phyloP scores from a whole-genome alignment of 164 flowering plant species.

The Tetrastigma voinierianum region DNA sequence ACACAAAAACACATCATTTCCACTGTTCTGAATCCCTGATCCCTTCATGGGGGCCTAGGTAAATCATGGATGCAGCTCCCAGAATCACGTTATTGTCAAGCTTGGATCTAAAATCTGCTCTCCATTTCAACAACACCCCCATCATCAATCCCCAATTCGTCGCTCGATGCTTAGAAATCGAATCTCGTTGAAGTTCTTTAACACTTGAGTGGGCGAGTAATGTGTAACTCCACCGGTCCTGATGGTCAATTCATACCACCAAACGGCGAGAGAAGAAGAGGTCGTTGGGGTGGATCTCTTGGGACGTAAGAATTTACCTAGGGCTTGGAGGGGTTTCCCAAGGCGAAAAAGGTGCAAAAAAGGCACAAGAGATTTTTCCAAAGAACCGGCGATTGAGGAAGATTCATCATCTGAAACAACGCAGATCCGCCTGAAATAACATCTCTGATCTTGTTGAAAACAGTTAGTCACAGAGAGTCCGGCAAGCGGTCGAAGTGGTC shows the following conservation, averaged over 20 bases:
- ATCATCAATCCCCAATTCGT: no score
- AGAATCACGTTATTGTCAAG: conserved; percentile 81
- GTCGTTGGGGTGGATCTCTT: conserved; percentile 20
- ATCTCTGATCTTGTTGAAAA: conserved; percentile 83
- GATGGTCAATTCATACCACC: conserved; percentile 38
- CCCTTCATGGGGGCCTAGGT: conserved; percentile 7
- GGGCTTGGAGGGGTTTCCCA: conserved; percentile 67
- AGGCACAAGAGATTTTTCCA: conserved; percentile 45
- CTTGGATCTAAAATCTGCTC: no score
- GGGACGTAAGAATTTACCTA: conserved; percentile 55
- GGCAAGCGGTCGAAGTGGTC: conserved; percentile 78
- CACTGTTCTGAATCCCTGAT: conserved; percentile 4
- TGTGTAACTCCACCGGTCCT: conserved; percentile 71
- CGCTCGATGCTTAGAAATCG: no score
- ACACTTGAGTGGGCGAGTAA: conserved; percentile 91
- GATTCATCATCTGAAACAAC: conserved; percentile 81
- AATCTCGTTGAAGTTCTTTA: no score
- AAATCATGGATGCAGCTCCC: conserved; percentile 64
- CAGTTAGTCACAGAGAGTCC: conserved; percentile 60
- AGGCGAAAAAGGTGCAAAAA: conserved; percentile 46
- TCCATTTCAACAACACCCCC: no score
- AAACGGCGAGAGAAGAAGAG: conserved; percentile 19
- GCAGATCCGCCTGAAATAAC: conserved; percentile 85
- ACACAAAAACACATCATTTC: conserved; percentile 14
- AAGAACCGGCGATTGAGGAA: conserved; percentile 31